Conservation (phyloP, 345 rosid genomes). For the Sisymbrium altissimum region DNA sequence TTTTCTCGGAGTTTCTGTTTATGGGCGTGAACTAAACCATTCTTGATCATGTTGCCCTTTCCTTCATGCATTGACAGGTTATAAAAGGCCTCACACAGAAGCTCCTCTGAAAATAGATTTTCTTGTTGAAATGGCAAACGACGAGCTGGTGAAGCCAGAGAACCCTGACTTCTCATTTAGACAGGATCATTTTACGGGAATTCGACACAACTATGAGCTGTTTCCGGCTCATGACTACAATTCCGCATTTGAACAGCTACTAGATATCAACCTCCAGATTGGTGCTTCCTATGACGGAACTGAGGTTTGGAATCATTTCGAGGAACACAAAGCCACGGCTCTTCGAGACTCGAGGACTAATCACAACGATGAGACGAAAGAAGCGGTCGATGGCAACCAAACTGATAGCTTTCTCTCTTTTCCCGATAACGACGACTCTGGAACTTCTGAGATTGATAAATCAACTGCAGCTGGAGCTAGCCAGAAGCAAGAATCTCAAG, state of each 20-base stretch:
- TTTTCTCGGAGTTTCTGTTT: too few species aligned
- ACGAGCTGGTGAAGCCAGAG: conserved; percentile 28
- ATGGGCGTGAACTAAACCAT: too few species aligned
- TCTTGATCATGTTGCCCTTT: background rate
- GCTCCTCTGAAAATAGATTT: too few species aligned
- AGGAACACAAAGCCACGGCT: conserved; percentile 12
- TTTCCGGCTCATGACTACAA: conserved; percentile 23
- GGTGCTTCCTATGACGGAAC: conserved; percentile 14
- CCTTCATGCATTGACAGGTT: conserved; percentile 7
- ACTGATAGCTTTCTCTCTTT: conserved; percentile 6
- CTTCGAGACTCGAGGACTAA: too few species aligned
- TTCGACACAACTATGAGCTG: conserved; percentile 17
- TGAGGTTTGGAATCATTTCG: conserved; percentile 10
- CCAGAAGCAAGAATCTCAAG: conserved; percentile 19
- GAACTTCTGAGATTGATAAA: conserved; percentile 11
- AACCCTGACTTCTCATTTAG: conserved; percentile 21
- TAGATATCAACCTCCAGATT: conserved; percentile 28
- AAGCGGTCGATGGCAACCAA: background rate
- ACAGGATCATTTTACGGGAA: conserved; percentile 28
- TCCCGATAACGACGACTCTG: conserved; percentile 11
- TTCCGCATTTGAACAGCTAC: conserved; percentile 25
- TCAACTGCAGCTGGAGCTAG: background rate
- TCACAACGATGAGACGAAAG: too few species aligned
- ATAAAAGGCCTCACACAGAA: background rate
- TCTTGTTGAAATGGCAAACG: conserved; percentile 38